phyloP scores from a whole-genome alignment of 148 eudicot species.

The Agrostemma githago region DNA sequence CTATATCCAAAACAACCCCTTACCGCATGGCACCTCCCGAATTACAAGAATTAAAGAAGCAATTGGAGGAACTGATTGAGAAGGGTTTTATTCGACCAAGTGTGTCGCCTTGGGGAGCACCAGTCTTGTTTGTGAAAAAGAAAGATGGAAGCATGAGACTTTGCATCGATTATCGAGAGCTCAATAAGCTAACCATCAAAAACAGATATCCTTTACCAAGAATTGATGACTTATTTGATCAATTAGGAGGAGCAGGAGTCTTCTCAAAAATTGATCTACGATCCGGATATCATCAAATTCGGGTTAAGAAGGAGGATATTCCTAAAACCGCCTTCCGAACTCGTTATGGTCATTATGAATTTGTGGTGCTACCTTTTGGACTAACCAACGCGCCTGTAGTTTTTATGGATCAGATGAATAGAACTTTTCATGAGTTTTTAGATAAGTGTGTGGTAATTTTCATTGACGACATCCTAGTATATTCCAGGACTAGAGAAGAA shows the following conservation, averaged over 20 bases:
- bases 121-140: background rate
- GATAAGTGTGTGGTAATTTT: conserved; percentile 7
- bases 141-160: background rate
- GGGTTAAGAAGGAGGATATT: background rate
- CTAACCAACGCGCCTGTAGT: conserved; percentile 8
- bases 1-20: background rate
- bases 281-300: background rate
- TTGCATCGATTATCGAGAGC: background rate
- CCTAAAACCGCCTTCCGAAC: conserved; percentile 6
- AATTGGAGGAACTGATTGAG: background rate
- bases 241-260: background rate
- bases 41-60: background rate
- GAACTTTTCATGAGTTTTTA: background rate
- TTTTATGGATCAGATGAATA: conserved; percentile 10
- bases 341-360: conserved; percentile 6
- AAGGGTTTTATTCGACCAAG: conserved; percentile 1
- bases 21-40: background rate
- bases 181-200: background rate
- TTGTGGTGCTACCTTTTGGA: conserved; percentile 14
- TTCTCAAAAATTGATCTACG: background rate
- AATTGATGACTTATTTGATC: background rate
- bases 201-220: background rate
- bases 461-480: conserved; percentile 16
- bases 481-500: background rate
- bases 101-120: conserved; percentile 1